Evolutionary conservation across 805 yeast species (phyloP), one percentile per base, ranked within the genome.

Genomic region (Ogataea methanolica): DNA sequence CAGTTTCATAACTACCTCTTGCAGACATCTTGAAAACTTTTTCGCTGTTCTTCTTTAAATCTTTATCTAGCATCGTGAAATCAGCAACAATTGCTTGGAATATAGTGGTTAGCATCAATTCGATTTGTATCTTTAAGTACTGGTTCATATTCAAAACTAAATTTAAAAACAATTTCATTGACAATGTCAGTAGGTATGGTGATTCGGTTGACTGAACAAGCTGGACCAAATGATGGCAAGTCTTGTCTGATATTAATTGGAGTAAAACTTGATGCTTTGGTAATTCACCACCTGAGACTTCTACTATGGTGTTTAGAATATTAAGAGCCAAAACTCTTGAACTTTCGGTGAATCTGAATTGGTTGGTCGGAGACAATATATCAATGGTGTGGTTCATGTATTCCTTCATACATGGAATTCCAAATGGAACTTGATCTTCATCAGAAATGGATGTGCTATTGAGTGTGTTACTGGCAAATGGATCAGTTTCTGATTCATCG

Each of bases 181-280:
- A 79, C 9, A 86, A 81, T 52, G 83, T 87, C 15, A 92, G 71
- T 11, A 94, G 69, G 2, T 84, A 74, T 2, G 88, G 78, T 16
- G 89, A 85, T 53, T 88, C 95, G 2, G 78, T 73, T 33, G 80
- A 76, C 51, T 95, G 87, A 31, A 90, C 80, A 26, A 90, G 77
- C 62, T 83, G 94, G 41, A 92, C 78, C 29, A 91, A 74, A 59
- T 88, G 87, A 61, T 90, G 92, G 63, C 89, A 88, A n/a, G 91
- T 77, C 9, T 87, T 83, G 58, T 89, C 94, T 1, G 92, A 78
- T 9, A 88, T 76, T 26, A 89, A 68, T 17, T 74, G 76, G 62
- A 88, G 75, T 41, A 91, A 69, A 4, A 83, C 73, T 2, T 86
- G 81, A 60, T 87, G 92, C 29, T 68, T 62, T 4, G 77, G 71